These are phyloP conservation scores for Zizania latifolia DNA, from an alignment of 176 grass and related monocot genomes.

Conservation along the genomic window DNA sequence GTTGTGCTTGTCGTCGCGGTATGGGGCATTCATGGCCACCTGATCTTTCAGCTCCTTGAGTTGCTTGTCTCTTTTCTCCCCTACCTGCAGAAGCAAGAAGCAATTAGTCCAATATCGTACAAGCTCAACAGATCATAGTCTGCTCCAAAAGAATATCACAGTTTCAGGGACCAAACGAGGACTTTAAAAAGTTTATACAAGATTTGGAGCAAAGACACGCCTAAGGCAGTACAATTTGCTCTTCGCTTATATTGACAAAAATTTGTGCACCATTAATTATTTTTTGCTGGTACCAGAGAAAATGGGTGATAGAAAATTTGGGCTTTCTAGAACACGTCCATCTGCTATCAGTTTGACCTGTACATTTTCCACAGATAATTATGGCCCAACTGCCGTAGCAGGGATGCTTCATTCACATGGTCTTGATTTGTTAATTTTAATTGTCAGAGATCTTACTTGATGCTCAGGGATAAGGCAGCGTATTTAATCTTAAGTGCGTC, in stretches of 20 bases:
- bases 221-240: not conserved
- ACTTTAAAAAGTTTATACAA: not conserved
- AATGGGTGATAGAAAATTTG: not conserved
- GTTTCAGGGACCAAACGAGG: not conserved
- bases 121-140: not conserved
- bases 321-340: not conserved
- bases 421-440: conserved; percentile 35
- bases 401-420: conserved; percentile 17
- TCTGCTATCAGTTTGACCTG: conserved; percentile 13
- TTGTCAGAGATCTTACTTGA: not conserved
- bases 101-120: not conserved
- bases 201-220: not conserved
- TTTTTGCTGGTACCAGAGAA: not conserved
- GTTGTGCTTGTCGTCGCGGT: conserved; percentile 29
- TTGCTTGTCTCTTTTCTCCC: conserved; percentile 80
- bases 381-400: conserved; percentile 15
- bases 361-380: conserved; percentile 6
- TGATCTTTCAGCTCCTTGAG: conserved; percentile 87
- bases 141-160: not conserved
- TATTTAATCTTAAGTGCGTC: conserved; percentile 8
- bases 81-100: conserved; percentile 46
- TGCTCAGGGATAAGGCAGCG: not conserved
- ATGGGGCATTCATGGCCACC: conserved; percentile 29
- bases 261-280: not conserved
- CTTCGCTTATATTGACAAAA: not conserved